These are phyloP conservation scores for Austroboletus rostrupii DNA, from an alignment of 1,284 basidiomycete species.

Conservation along the genomic window DNA sequence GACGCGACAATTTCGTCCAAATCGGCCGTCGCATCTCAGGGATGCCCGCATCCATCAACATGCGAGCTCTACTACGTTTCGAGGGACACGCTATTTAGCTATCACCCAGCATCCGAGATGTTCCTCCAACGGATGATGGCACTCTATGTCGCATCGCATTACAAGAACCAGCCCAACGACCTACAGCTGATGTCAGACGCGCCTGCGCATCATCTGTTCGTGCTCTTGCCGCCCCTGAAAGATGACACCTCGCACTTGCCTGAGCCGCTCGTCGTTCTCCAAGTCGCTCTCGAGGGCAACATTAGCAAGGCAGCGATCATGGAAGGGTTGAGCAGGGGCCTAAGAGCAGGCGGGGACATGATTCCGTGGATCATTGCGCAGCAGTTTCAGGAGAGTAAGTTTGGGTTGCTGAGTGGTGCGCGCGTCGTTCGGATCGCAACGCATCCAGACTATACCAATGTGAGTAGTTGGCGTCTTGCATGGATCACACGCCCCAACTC, in stretches of 20 bases:
- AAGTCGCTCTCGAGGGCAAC: slow-evolving; percentile 94
- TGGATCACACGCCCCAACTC: no score
- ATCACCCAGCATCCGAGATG: slow-evolving; percentile 93
- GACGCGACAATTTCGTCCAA: slow-evolving; percentile 79
- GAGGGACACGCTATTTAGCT: slow-evolving; percentile 95
- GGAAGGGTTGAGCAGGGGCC: slow-evolving; percentile 78
- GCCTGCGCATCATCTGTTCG: slow-evolving; percentile 95
- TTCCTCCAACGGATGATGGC: slow-evolving; percentile 99
- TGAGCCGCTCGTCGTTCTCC: slow-evolving; percentile 91
- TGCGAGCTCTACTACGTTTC: slow-evolving; percentile 97
- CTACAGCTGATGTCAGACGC: slow-evolving; percentile 96
- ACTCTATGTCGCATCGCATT: slow-evolving; percentile 94
- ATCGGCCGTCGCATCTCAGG: slow-evolving; percentile 49
- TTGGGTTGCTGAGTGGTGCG: slow-evolving; percentile 89
- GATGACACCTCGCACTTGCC: slow-evolving; percentile 85
- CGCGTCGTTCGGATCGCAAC: slow-evolving; percentile 92
- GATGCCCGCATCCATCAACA: slow-evolving; percentile 88
- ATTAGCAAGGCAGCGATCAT: slow-evolving; percentile 86
- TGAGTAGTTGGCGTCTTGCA: slow-evolving; percentile 35
- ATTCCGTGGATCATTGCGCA: slow-evolving; percentile 97
- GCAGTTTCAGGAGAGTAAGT: slow-evolving; percentile 96
- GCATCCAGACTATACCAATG: slow-evolving; percentile 92
- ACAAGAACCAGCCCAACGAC: slow-evolving; percentile 99
- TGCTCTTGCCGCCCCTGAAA: slow-evolving; percentile 87
- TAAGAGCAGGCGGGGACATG: slow-evolving; percentile 90